phyloP scores from a whole-genome alignment of 148 eudicot genomes.

The Rhododendron ferrugineum region DNA sequence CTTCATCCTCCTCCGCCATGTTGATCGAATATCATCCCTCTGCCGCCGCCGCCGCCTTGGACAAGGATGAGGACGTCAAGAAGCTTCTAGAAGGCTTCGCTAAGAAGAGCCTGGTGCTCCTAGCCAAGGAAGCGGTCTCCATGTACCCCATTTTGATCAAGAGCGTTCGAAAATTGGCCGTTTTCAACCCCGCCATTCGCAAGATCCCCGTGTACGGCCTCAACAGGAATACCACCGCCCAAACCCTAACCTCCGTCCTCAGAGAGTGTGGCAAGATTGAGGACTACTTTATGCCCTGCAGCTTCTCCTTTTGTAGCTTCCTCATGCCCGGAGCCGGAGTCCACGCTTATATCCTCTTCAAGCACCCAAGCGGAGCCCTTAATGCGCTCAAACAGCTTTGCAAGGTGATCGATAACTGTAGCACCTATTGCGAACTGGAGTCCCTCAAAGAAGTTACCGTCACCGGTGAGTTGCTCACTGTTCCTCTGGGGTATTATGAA shows the following conservation, averaged over 20 bases:
- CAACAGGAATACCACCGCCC: neutral
- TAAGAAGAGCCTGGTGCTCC: neutral
- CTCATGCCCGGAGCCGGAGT: too few species aligned
- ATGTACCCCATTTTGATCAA: neutral
- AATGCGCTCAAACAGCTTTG: neutral
- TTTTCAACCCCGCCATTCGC: neutral
- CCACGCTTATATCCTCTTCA: neutral
- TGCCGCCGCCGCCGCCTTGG: too few species aligned
- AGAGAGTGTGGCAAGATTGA: too few species aligned
- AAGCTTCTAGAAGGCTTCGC: too few species aligned
- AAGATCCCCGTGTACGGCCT: neutral
- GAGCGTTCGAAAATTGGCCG: neutral
- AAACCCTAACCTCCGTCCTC: neutral
- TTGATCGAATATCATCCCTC: too few species aligned
- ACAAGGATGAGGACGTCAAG: too few species aligned
- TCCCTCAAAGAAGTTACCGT: neutral
- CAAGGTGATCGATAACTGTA: neutral
- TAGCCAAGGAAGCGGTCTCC: neutral
- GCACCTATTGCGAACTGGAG: neutral
- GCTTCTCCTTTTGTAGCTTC: too few species aligned
- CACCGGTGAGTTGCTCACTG: neutral
- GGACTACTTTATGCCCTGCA: too few species aligned
- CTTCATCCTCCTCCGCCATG: too few species aligned
- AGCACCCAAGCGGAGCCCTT: neutral
- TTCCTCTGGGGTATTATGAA: neutral